Evolutionary conservation across 1,139 yeast species (phyloP).

Genomic region (Nakaseomyces kungkrabaensis): DNA sequence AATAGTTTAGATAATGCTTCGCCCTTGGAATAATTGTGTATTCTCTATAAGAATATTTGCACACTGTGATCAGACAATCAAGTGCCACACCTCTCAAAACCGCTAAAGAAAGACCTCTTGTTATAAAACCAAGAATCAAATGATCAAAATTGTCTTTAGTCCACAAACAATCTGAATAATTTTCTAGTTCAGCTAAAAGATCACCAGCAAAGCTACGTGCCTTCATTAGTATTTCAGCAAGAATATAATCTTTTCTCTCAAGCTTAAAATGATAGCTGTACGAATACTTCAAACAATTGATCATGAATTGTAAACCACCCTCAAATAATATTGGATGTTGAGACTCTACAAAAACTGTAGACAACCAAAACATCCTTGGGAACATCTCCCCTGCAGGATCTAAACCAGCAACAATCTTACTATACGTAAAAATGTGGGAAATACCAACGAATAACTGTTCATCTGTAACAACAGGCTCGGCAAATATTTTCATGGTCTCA

Average conservation of each 20-base stretch:
- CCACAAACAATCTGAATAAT: conserved; percentile 35
- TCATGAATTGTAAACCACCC: conserved; percentile 40
- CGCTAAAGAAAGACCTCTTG: conserved; percentile 58
- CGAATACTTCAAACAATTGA: conserved; percentile 26
- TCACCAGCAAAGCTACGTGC: conserved; percentile 34
- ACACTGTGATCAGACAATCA: conserved; percentile 40
- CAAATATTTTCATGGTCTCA: conserved; percentile 33
- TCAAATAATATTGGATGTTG: conserved; percentile 42
- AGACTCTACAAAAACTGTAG: conserved; percentile 34
- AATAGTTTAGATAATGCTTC: conserved; percentile 34
- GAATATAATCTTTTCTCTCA: conserved; percentile 3
- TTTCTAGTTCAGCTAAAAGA: conserved; percentile 38
- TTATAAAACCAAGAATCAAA: conserved; percentile 42
- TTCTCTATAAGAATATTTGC: conserved; percentile 37
- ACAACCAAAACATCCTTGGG: conserved; percentile 58
- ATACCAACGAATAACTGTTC: conserved; percentile 28
- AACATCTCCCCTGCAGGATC: conserved; percentile 45
- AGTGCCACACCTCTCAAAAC: conserved; percentile 49
- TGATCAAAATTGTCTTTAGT: conserved; percentile 44
- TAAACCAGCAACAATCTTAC: conserved; percentile 56
- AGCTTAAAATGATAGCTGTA: conserved; percentile 21
- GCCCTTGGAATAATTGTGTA: conserved; percentile 9
- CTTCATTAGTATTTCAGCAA: conserved; percentile 16
- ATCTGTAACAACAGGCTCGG: conserved; percentile 27
- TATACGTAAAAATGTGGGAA: conserved; percentile 39